Percentiles rank a stretch among this genome's conserved stretches.
Conservation (phyloP, 2,329 filamentous ascomycete species). For the Moelleriella libera region DNA sequence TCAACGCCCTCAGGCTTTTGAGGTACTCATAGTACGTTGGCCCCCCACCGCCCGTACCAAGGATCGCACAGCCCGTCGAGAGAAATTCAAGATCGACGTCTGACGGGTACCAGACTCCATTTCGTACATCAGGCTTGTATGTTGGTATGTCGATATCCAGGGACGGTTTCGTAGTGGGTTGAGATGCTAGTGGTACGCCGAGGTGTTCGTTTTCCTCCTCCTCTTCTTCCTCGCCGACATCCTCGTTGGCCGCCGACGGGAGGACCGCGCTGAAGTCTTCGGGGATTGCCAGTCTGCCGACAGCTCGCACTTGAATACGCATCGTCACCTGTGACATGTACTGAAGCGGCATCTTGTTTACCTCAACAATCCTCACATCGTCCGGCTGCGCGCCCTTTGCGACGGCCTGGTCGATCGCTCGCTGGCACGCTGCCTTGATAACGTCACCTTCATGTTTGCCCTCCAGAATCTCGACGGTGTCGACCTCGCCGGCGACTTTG, state of each 20-base stretch:
- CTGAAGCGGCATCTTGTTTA: slow-evolving; percentile 26
- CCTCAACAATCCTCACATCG: slow-evolving; percentile 27
- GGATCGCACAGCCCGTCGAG: slow-evolving; percentile 19
- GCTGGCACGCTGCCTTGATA: slow-evolving; percentile 23
- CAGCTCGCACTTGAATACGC: slow-evolving; percentile 18
- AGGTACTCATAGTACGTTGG: slow-evolving; percentile 28
- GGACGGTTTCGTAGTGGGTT: slow-evolving; percentile 16
- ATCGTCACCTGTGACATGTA: slow-evolving; percentile 20
- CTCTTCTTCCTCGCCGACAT: slow-evolving; percentile 2
- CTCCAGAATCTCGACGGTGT: slow-evolving; percentile 33
- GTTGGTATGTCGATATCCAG: slow-evolving; percentile 13
- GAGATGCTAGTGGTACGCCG: slow-evolving; percentile 13
- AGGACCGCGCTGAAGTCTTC: slow-evolving; percentile 7
- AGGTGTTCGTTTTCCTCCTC: slow-evolving; percentile 13
- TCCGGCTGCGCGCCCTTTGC: slow-evolving; percentile 15
- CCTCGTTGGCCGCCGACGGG: not conserved
- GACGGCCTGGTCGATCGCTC: slow-evolving; percentile 15
- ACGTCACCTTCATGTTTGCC: slow-evolving; percentile 21
- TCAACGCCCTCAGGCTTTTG: slow-evolving; percentile 22
- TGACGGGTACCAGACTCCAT: slow-evolving; percentile 20
- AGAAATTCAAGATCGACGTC: slow-evolving; percentile 21
- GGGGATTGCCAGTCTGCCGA: slow-evolving; percentile 17
- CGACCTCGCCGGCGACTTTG: slow-evolving; percentile 36
- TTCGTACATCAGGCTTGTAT: slow-evolving; percentile 16
- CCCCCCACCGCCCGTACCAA: slow-evolving; percentile 22